These are phyloP conservation scores for Trichoderma oligosporum DNA, from an alignment of 2,329 filamentous ascomycete species.

Conservation along the genomic window DNA sequence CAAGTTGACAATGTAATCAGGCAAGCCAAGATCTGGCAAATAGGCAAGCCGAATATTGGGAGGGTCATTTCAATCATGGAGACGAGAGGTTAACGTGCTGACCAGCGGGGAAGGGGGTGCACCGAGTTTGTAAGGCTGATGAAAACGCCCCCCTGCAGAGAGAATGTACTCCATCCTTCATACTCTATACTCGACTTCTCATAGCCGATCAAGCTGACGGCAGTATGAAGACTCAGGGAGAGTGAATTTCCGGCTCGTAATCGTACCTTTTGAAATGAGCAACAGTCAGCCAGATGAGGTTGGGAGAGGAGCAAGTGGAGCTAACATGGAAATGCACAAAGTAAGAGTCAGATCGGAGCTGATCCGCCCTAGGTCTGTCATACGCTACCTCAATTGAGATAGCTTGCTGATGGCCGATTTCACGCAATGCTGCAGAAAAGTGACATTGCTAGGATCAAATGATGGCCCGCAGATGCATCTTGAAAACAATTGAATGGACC, in stretches of 20 bases:
- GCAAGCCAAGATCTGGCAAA: neutral
- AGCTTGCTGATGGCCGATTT: constrained; percentile 9
- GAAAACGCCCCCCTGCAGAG: constrained; percentile 19
- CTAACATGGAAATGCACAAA: neutral
- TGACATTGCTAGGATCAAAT: too few relatives aligned
- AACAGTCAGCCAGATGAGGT: constrained; percentile 8
- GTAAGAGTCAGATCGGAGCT: constrained; percentile 8
- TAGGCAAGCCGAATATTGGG: neutral
- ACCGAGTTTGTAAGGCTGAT: constrained; percentile 18
- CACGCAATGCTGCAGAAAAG: too few relatives aligned
- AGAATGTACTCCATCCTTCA: too few relatives aligned
- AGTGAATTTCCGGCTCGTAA: neutral
- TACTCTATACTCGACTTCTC: too few relatives aligned
- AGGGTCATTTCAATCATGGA: neutral
- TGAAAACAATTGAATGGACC: too few relatives aligned
- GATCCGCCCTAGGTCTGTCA: constrained; percentile 1
- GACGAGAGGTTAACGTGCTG: constrained; percentile 8
- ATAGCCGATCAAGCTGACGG: constrained; percentile 10
- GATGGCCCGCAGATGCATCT: too few relatives aligned
- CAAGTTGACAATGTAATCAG: neutral
- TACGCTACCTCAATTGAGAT: neutral
- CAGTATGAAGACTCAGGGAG: neutral
- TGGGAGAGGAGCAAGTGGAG: neutral
- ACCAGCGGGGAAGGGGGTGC: constrained; percentile 12
- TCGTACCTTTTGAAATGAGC: constrained; percentile 1